Evolutionary conservation across 768 basidiomycete species (phyloP).

Genomic region (Rhizopogon roseolus): DNA sequence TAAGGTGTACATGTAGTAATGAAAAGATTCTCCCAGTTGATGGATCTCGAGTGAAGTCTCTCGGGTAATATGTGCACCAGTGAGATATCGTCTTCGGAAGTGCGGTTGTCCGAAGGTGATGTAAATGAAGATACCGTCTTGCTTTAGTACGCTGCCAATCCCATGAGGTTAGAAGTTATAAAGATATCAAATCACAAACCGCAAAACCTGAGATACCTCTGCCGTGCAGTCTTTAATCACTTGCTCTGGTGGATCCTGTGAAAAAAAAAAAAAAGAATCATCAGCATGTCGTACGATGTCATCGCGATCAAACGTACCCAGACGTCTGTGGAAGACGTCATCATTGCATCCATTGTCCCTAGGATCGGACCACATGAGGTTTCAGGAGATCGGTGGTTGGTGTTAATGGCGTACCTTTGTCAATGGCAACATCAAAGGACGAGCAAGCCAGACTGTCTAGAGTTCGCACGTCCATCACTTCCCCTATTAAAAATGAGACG

Average conservation of each 20-base stretch:
- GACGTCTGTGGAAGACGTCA: constrained; percentile 76
- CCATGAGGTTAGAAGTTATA: not conserved
- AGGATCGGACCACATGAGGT: not conserved
- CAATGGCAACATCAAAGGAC: constrained; percentile 76
- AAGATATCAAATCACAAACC: constrained; percentile 34
- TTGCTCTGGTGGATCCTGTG: constrained; percentile 68
- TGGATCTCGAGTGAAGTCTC: constrained; percentile 61
- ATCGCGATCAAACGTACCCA: constrained; percentile 48
- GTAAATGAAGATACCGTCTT: constrained; percentile 64
- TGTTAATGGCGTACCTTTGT: constrained; percentile 53
- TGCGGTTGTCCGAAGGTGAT: constrained; percentile 89
- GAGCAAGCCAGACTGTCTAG: constrained; percentile 50
- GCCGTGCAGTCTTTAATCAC: constrained; percentile 65
- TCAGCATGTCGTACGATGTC: not conserved
- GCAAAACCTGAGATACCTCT: constrained; percentile 73
- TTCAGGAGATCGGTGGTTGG: not conserved
- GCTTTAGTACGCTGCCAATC: constrained; percentile 52
- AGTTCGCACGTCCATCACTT: constrained; percentile 77
- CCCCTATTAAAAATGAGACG: constrained; percentile 44
- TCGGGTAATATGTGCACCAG: constrained; percentile 28
- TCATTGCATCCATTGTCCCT: constrained; percentile 89
- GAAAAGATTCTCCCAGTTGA: constrained; percentile 74
- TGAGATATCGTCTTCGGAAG: constrained; percentile 70
- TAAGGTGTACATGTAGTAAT: constrained; percentile 77
- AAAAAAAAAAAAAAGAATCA: not conserved